Percentiles rank a stretch among this genome's conserved stretches.
phyloP scores from a whole-genome alignment of 257 asterid species.

The Dorcoceras hygrometricum region DNA sequence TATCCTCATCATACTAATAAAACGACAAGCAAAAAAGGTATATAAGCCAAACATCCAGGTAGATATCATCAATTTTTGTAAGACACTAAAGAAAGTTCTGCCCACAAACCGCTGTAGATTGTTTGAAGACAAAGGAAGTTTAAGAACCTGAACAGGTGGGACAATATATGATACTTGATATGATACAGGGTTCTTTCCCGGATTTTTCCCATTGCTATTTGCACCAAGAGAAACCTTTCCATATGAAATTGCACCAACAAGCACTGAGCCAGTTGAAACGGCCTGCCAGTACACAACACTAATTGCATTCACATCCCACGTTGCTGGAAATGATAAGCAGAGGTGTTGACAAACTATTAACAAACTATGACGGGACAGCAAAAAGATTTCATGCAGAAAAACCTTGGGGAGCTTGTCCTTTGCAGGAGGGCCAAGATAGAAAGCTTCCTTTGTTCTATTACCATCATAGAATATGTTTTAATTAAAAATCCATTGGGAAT shows the following conservation, averaged over 20 bases:
- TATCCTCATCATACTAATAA: conserved; percentile 69
- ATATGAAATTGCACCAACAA: conserved; percentile 76
- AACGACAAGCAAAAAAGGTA: conserved; percentile 25
- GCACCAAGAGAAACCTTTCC: conserved; percentile 65
- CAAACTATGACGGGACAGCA: conserved; percentile 18
- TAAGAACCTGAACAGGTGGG: conserved; percentile 76
- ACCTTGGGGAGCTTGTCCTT: conserved; percentile 98
- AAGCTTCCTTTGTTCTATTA: conserved; percentile 73
- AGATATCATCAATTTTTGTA: conserved; percentile 14
- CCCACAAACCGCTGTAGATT: not conserved
- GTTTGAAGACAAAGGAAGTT: conserved; percentile 21
- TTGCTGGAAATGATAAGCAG: conserved; percentile 12
- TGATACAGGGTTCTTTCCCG: conserved; percentile 65
- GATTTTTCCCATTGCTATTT: conserved; percentile 52
- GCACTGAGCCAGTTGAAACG: conserved; percentile 69
- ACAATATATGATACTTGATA: conserved; percentile 65
- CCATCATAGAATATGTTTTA: conserved; percentile 23
- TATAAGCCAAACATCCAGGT: not conserved
- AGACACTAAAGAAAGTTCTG: not conserved
- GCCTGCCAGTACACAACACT: conserved; percentile 51
- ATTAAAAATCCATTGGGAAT: conserved; percentile 17
- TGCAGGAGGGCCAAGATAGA: conserved; percentile 84
- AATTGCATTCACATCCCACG: conserved; percentile 12
- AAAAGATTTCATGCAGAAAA: conserved; percentile 23
- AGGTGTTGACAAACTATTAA: conserved; percentile 17